Conservation (phyloP, 2,329 filamentous ascomycete genomes). For the Venturia pyrina region DNA sequence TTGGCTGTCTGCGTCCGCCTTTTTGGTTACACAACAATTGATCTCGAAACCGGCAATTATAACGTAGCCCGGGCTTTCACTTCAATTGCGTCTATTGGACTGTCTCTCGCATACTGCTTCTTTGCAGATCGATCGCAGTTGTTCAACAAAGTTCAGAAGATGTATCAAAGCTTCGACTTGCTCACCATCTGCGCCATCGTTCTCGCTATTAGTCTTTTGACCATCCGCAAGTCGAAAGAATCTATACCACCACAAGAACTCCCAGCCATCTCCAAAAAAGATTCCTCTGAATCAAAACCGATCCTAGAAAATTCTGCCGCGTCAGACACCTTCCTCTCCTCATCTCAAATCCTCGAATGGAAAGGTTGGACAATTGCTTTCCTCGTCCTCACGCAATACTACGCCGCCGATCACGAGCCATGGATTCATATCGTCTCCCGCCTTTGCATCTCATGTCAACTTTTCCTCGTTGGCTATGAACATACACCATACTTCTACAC, state of each 20-base stretch:
- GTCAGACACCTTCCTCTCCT: constrained; percentile 31
- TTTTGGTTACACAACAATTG: neutral
- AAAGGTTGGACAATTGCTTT: constrained; percentile 50
- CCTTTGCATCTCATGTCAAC: constrained; percentile 44
- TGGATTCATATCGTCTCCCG: constrained; percentile 23
- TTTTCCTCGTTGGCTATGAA: constrained; percentile 54
- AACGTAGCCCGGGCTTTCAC: neutral
- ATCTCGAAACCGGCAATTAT: neutral
- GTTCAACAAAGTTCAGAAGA: constrained; percentile 11
- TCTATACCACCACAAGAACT: neutral
- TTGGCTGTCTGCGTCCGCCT: neutral
- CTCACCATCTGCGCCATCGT: neutral
- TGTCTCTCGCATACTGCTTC: constrained; percentile 37
- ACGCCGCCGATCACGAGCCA: constrained; percentile 34
- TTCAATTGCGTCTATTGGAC: constrained; percentile 13
- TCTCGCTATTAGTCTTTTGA: constrained; percentile 2
- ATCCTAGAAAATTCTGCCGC: constrained; percentile 14
- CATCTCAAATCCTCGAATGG: constrained; percentile 50
- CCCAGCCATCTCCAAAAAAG: neutral
- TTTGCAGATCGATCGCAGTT: constrained; percentile 40
- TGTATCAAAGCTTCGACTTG: constrained; percentile 2
- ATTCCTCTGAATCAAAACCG: neutral
- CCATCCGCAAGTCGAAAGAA: neutral
- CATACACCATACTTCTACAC: constrained; percentile 50
- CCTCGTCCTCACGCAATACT: constrained; percentile 45